Conservation (phyloP, 73 alveolate species). For the Uronychia setigera region DNA sequence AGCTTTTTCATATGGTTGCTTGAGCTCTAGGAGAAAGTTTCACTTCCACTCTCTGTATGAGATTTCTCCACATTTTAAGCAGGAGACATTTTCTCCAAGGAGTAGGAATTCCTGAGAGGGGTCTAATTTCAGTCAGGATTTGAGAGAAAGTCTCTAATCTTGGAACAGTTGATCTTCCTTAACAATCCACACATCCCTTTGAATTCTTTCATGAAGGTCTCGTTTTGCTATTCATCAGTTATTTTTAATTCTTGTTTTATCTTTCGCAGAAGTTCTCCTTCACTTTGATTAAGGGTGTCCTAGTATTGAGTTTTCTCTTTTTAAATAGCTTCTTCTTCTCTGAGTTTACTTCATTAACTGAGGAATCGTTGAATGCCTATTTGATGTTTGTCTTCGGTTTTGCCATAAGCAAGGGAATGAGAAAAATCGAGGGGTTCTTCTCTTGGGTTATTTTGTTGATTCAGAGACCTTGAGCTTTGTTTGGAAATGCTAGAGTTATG, state of each 20-base stretch:
- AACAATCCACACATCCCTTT: neutral
- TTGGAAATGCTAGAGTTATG: too few species aligned
- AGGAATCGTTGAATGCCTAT: too few species aligned
- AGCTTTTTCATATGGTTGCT: neutral
- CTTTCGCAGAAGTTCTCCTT: neutral
- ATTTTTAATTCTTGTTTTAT: neutral
- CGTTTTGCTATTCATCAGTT: neutral
- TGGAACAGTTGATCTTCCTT: neutral
- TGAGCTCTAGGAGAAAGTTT: neutral
- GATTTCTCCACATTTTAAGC: neutral
- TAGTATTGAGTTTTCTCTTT: too few species aligned
- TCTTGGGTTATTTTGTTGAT: too few species aligned
- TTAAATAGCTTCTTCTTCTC: too few species aligned
- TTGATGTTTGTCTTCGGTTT: too few species aligned
- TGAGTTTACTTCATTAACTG: too few species aligned
- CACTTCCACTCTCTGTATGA: neutral
- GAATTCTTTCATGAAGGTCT: neutral
- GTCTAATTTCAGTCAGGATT: too few species aligned
- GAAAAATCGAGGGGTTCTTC: too few species aligned
- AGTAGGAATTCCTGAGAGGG: neutral
- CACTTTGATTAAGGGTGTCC: neutral
- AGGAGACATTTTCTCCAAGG: neutral
- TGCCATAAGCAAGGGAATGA: too few species aligned
- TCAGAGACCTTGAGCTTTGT: too few species aligned
- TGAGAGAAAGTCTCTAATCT: neutral